Evolutionary conservation across 495 filamentous ascomycete species (phyloP).

Genomic region (Echria macrotheca): DNA sequence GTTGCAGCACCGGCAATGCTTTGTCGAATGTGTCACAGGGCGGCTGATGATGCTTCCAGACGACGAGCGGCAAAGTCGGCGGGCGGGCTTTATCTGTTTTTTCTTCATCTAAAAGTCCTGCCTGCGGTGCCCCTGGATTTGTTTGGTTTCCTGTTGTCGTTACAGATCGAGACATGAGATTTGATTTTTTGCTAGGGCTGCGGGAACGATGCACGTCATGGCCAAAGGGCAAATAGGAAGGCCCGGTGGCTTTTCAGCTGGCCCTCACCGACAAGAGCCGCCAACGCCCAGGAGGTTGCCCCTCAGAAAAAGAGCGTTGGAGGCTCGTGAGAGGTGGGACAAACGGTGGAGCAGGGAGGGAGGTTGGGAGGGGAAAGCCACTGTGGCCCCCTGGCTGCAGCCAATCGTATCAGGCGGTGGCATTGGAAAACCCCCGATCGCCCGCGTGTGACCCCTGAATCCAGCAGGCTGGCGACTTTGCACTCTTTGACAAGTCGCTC

Average conservation of each 20-base stretch:
- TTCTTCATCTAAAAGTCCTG: too few relatives aligned
- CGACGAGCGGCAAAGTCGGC: too few relatives aligned
- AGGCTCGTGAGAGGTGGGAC: slow-evolving; percentile 3
- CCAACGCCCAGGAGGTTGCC: slow-evolving; percentile 2
- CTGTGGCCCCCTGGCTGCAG: slow-evolving; percentile 13
- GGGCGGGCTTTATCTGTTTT: too few relatives aligned
- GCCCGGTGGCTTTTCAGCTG: not conserved
- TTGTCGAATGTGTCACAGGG: too few relatives aligned
- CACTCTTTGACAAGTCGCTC: too few relatives aligned
- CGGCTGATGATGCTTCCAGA: too few relatives aligned
- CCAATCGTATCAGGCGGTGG: slow-evolving; percentile 21
- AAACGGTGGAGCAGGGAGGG: slow-evolving; percentile 1
- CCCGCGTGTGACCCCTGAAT: slow-evolving; percentile 24
- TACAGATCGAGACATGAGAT: too few relatives aligned
- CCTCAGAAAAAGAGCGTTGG: slow-evolving; percentile 1
- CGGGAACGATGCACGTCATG: slow-evolving; percentile 7
- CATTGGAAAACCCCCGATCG: slow-evolving; percentile 14
- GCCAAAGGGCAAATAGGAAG: slow-evolving; percentile 5
- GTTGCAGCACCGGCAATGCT: too few relatives aligned
- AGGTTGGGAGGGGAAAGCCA: slow-evolving; percentile 1
- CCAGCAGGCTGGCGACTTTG: slow-evolving; percentile 15
- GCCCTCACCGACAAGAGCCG: slow-evolving; percentile 1
- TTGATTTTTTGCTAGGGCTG: too few relatives aligned
- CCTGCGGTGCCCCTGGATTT: too few relatives aligned
- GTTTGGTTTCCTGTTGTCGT: too few relatives aligned